Base-by-base conservation (phyloP, 108 stramenopile genomes). In the Craspedostauros australis region DNA sequence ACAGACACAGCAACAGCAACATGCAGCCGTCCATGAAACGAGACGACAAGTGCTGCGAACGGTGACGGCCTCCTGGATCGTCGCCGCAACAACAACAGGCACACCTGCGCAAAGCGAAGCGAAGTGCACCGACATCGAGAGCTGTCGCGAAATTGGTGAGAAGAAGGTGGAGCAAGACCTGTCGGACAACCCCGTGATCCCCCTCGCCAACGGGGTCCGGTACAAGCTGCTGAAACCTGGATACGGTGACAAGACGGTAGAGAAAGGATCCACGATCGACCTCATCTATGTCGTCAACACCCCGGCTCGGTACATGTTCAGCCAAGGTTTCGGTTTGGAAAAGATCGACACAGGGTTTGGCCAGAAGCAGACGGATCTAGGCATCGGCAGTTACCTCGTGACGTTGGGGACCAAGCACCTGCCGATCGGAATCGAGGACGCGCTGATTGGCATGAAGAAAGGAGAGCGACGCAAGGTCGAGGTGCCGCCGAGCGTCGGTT, bases 61-160 rank as follows among this genome's bases (percentile, higher is more conserved):
- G n/a, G n/a, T n/a, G n/a, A n/a, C n/a, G n/a, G n/a, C n/a, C n/a
- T n/a, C n/a, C n/a, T n/a, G n/a, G n/a, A n/a, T n/a, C n/a, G n/a
- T n/a, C n/a, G n/a, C n/a, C n/a, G n/a, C n/a, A n/a, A n/a, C n/a
- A n/a, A n/a, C n/a, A n/a, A n/a, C n/a, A n/a, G n/a, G n/a, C n/a
- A n/a, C n/a, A n/a, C n/a, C n/a, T n/a, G n/a, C n/a, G n/a, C n/a
- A n/a, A n/a, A n/a, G n/a, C n/a, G n/a, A n/a, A n/a, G 75, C 75
- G 9, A 77, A 70, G 52, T 80, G 79, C 37, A 73, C 74, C 15
- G 75, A 81, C 45, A 70, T 81, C 34, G 79, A 81, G 46, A 33
- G 57, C 14, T 81, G 79, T 45, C 64, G 79, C 18, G 79, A 81
- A 52, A 57, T 64, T 20, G 79, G 79, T 8, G 79, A 81, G 26